A percentile compares a stretch with the other conserved stretches of the same genome.
Evolutionary conservation across 768 basidiomycete genomes (phyloP).

Genomic region (Postia placenta): DNA sequence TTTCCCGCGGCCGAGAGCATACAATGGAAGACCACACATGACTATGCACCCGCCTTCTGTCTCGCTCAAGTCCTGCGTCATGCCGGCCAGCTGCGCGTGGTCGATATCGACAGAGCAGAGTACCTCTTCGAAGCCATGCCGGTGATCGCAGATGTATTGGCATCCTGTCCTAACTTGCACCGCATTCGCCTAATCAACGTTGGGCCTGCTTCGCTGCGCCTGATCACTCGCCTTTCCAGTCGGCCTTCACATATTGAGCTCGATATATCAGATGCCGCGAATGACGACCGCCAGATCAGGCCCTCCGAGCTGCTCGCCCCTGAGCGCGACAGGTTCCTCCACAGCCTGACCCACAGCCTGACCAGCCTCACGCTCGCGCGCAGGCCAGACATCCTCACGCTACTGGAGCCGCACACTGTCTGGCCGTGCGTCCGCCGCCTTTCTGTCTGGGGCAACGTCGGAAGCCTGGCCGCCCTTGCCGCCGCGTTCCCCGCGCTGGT

Average conservation of each 20-base stretch:
- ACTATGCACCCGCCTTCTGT: conserved; percentile 10
- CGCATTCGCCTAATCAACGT: conserved; percentile 14
- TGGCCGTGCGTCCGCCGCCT: conserved; percentile 14
- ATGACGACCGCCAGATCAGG: conserved; percentile 8
- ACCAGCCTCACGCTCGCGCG: conserved; percentile 13
- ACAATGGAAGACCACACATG: neutral
- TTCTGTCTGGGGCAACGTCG: conserved; percentile 12
- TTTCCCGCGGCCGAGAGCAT: neutral
- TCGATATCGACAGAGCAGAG: conserved; percentile 14
- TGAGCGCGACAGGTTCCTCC: neutral
- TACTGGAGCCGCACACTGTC: conserved; percentile 8
- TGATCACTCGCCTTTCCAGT: conserved; percentile 9
- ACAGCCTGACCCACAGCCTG: conserved; percentile 1
- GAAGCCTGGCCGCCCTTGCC: conserved; percentile 12
- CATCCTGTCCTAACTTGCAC: conserved; percentile 7
- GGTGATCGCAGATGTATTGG: conserved; percentile 9
- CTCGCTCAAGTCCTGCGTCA: conserved; percentile 10
- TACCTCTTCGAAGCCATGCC: conserved; percentile 13
- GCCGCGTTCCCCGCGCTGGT: conserved; percentile 13
- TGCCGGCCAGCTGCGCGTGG: conserved; percentile 11
- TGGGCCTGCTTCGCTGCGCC: conserved; percentile 11
- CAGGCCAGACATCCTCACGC: conserved; percentile 11
- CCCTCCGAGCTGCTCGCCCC: conserved; percentile 9
- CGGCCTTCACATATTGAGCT: conserved; percentile 11
- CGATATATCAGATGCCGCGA: conserved; percentile 5